These are phyloP conservation scores for Tulasnella sp. DNA, from an alignment of 768 basidiomycete genomes.

Conservation along the genomic window DNA sequence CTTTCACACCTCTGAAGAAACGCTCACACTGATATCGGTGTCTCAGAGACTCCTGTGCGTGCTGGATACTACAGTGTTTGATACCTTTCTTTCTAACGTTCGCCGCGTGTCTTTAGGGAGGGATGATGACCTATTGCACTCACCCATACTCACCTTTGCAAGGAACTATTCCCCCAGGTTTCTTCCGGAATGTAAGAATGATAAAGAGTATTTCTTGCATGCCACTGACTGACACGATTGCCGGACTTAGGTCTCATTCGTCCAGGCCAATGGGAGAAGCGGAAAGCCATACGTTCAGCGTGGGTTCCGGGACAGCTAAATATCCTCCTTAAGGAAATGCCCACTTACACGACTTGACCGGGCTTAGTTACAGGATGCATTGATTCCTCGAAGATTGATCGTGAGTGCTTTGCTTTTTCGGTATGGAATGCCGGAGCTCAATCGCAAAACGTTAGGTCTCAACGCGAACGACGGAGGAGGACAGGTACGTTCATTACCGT, in stretches of 20 bases:
- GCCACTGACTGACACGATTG: no score
- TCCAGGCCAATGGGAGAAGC: neutral
- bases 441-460: neutral
- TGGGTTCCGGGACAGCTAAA: neutral
- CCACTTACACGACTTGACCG: neutral
- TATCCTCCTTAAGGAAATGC: neutral
- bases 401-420: neutral
- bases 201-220: neutral
- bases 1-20: neutral
- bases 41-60: constrained; percentile 21
- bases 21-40: constrained; percentile 25
- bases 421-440: neutral
- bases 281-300: constrained; percentile 11
- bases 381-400: neutral
- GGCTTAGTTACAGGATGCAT: constrained; percentile 16
- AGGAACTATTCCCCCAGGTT: constrained; percentile 6
- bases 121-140: constrained; percentile 22
- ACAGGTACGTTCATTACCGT: constrained; percentile 9
- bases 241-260: neutral
- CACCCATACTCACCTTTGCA: neutral
- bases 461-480: constrained; percentile 32
- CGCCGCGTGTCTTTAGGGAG: constrained; percentile 3
- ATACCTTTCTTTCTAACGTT: neutral
- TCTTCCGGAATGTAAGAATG: constrained; percentile 4
- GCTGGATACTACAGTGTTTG: neutral